Base-by-base conservation (phyloP, 23 red algal genomes). In the Gracilaria vermiculophylla region DNA sequence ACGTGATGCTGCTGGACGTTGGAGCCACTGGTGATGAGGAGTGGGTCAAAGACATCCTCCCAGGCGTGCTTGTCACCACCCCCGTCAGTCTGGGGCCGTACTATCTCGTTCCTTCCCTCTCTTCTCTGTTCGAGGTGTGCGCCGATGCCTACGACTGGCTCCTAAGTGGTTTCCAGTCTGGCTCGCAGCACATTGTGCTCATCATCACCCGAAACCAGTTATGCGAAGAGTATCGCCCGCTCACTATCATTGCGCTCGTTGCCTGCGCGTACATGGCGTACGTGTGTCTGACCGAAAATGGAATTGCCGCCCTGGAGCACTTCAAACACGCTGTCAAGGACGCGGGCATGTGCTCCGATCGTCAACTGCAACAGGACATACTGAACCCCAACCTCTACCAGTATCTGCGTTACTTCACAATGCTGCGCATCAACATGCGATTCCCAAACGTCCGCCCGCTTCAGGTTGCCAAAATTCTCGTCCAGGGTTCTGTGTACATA, bases 401-500 rank as follows among this genome's bases (percentile, higher is more conserved):
- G 51, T 86, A 86, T 58, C 43, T 94, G 20, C 71, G 78, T 8
- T 89, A 67, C 49, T 94, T 94, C 81, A 76, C 83, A 9, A 80
- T 77, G 71, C 77, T 94, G 35, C 83, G 92, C 23, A 82, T 85
- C 64, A 57, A 78, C 62, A 56, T 42, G 25, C 53, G 53, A 21
- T 66, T 94, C n/a, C 83, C 92, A 15, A 74, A 78, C 37, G 47
- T 40, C 77, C 74, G 78, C 15, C 92, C 92, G 23, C 33, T 94
- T 15, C 82, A 78, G 42, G 50, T 97, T 33, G 52, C 78, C 34
- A 97, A 97, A 51, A 91, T 93, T 31, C 62, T 92, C 9, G 81
- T 97, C 35, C 85, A 86, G 47, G 94, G 94, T 35, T 80, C 56
- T 12, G 76, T 97, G 49, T 73, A 71, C 34, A 83, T 91, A 42